Evolutionary conservation across 1,284 basidiomycete species (phyloP).

Genomic region (Trametes hirsuta): DNA sequence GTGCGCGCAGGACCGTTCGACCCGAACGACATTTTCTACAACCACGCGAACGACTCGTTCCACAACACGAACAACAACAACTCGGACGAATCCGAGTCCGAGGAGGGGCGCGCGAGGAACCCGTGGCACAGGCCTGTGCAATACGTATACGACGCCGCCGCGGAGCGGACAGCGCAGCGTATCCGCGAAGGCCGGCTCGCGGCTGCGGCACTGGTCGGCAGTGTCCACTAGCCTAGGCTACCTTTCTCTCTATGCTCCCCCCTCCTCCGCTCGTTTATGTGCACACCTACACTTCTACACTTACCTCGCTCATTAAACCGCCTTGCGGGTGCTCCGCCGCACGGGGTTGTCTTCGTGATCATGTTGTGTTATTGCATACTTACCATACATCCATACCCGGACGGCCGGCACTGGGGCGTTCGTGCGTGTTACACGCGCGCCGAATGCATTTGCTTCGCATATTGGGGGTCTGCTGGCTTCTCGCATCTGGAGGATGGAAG

Average conservation of each 20-base stretch:
- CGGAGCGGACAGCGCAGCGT: conserved; percentile 69
- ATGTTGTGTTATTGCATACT: conserved; percentile 27
- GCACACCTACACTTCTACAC: neutral
- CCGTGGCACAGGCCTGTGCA: conserved; percentile 51
- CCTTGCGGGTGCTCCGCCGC: neutral
- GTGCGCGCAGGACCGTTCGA: conserved; percentile 41
- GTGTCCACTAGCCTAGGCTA: conserved; percentile 38
- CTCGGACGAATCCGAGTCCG: conserved; percentile 45
- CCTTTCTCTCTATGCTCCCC: neutral
- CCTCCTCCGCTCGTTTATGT: neutral
- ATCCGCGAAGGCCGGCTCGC: conserved; percentile 47
- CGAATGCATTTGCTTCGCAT: neutral
- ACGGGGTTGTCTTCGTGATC: conserved; percentile 14
- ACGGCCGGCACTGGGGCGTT: neutral
- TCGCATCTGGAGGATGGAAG: neutral
- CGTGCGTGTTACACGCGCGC: neutral
- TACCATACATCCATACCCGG: conserved; percentile 2
- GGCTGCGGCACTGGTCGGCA: conserved; percentile 38
- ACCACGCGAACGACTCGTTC: conserved; percentile 35
- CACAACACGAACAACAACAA: conserved; percentile 16
- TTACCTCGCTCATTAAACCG: neutral
- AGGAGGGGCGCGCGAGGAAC: conserved; percentile 30
- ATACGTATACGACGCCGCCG: conserved; percentile 83
- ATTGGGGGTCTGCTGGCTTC: neutral
- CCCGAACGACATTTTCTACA: conserved; percentile 48